Base-by-base conservation (phyloP, 352 stramenopile species). In the Phytophthora cactorum region DNA sequence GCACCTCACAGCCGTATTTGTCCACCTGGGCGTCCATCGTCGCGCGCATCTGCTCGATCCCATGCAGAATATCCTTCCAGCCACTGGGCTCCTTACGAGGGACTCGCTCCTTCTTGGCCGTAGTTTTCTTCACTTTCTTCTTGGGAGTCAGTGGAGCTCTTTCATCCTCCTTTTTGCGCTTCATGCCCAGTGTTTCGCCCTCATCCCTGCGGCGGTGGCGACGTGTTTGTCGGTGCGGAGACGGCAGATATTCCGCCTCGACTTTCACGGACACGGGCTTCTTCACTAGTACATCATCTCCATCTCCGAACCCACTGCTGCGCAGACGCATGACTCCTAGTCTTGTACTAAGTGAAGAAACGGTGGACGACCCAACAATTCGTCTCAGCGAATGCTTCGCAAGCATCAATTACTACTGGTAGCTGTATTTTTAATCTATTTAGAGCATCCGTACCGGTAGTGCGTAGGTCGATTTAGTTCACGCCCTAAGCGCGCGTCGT, bases 11-110 rank as follows among this genome's bases (percentile, higher is more conserved):
- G 38, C 86, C 84, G 53, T 85, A 78, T 32, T 78, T 79, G 44
- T 95, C 87, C 52, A 95, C 87, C n/a, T 91, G 83, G 0, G 87
- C 84, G 38, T 82, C 74, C 28, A 85, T 75, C 12, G 63, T 79
- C 15, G 75, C 79, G 8, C 87, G 83, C 85, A 95, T 95, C 51
- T 79, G 66, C 41, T 89, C 64, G 52, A 95, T 95, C 2, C 82
- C 81, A 1, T 53, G 52, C 31, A 90, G 64, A 47, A 93, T 73
- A 28, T 82, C 68, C 31, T 89, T 71, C 87, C 87, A 95, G 11
- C 75, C 50, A 34, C 55, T 54, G 15, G 84, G 87, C 43, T 85
- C 64, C 9, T 54, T 41, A 31, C 71, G 49, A 44, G 50, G 57
- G 36, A 58, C 53, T 51, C 62, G 63, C 31, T 77, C 63, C 44